These are phyloP conservation scores for Chlamydomonas sp. DNA, from an alignment of 139 green algal genomes.

Conservation along the genomic window DNA sequence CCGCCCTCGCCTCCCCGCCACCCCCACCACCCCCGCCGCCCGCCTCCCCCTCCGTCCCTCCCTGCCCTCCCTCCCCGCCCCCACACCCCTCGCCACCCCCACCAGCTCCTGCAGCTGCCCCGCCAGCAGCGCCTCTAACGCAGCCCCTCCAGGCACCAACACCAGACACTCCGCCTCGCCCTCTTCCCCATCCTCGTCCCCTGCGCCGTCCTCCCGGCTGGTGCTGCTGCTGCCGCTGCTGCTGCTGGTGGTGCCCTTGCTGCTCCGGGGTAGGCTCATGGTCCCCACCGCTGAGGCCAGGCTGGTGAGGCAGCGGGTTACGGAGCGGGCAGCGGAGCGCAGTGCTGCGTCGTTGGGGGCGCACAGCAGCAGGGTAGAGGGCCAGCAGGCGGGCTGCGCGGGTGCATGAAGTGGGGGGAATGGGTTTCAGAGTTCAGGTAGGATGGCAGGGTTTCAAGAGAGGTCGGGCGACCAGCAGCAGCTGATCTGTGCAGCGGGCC, in stretches of 20 bases:
- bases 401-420: background rate
- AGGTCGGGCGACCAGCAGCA: too few species aligned
- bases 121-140: conserved; percentile 24
- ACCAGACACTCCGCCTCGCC: conserved; percentile 7
- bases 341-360: conserved; percentile 10
- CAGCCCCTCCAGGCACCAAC: conserved; percentile 22
- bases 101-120: conserved; percentile 29
- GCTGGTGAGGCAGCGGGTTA: conserved; percentile 16
- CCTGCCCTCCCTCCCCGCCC: background rate
- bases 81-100: conserved; percentile 8
- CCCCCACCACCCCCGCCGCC: background rate
- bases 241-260: background rate
- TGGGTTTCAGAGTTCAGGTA: too few species aligned
- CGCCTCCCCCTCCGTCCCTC: background rate
- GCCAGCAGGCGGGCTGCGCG: background rate
- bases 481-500: background rate
- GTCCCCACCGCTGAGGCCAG: conserved; percentile 8
- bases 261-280: background rate
- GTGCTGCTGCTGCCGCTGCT: background rate
- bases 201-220: background rate
- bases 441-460: too few species aligned
- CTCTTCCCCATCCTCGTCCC: background rate
- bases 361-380: conserved; percentile 31
- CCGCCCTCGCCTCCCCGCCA: too few species aligned
- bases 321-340: background rate